A percentile compares a stretch with the other conserved stretches of the same genome.
phyloP scores from a whole-genome alignment of 164 flowering plant genomes.

The Malania oleifera region DNA sequence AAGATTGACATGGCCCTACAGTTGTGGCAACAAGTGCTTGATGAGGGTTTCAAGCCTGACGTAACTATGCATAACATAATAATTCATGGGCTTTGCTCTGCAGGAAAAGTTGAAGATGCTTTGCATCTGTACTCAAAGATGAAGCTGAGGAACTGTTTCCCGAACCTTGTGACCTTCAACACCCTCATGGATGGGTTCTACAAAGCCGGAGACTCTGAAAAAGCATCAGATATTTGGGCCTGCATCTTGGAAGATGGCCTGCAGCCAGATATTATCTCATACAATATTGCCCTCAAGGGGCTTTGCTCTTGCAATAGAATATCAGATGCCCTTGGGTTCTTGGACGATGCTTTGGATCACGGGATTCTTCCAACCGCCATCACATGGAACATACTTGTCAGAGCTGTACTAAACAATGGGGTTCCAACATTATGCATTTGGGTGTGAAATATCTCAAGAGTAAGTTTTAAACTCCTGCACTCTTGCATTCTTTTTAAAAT shows the following conservation, averaged over 20 bases:
- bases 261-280: not conserved
- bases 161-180: conserved; percentile 2
- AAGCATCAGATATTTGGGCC: not conserved
- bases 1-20: not conserved
- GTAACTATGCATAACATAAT: not conserved
- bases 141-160: not conserved
- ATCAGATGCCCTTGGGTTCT: conserved; percentile 1
- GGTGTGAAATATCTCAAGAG: too few relatives aligned
- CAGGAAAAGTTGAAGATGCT: conserved; percentile 2
- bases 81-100: conserved; percentile 6
- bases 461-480: too few relatives aligned
- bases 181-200: conserved; percentile 2
- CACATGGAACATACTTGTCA: conserved; percentile 10
- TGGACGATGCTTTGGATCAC: not conserved
- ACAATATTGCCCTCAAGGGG: conserved; percentile 4
- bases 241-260: not conserved
- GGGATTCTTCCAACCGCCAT: not conserved
- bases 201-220: not conserved
- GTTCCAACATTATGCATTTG: not conserved
- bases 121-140: not conserved
- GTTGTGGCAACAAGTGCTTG: conserved; percentile 3
- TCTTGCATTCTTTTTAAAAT: too few relatives aligned
- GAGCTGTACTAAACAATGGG: not conserved
- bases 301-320: not conserved
- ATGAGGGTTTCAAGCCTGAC: conserved; percentile 2